Conservation (phyloP, 2,329 filamentous ascomycete species). For the Fusarium albidum region DNA sequence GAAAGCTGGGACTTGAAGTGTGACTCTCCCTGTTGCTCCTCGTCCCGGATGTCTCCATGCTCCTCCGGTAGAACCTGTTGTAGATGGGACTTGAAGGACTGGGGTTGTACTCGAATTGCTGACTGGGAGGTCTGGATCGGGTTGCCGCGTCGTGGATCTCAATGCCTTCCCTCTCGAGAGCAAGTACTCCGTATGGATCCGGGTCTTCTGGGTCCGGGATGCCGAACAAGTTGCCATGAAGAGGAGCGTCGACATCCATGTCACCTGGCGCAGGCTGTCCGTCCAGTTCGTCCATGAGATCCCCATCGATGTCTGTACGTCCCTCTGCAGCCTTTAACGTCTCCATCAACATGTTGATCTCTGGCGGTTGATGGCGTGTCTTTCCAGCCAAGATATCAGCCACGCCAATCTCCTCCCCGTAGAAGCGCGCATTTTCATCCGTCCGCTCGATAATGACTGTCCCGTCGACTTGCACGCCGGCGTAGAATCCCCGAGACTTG, state of each 20-base stretch:
- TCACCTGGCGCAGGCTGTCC: conserved; percentile 48
- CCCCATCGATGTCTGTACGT: conserved; percentile 43
- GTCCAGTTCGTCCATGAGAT: conserved; percentile 46
- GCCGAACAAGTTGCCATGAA: conserved; percentile 43
- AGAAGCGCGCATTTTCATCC: conserved; percentile 87
- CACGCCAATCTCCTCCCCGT: conserved; percentile 64
- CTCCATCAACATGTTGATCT: conserved; percentile 44
- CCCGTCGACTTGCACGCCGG: conserved; percentile 85
- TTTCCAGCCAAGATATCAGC: conserved; percentile 57
- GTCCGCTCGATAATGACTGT: conserved; percentile 83
- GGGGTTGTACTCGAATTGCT: conserved; percentile 48
- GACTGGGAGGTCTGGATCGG: conserved; percentile 44
- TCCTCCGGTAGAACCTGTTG: conserved; percentile 45
- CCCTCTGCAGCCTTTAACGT: conserved; percentile 47
- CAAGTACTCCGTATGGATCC: conserved; percentile 49
- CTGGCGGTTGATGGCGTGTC: conserved; percentile 40
- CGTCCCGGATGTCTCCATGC: conserved; percentile 28
- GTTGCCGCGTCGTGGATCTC: conserved; percentile 49
- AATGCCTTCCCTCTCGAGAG: conserved; percentile 47
- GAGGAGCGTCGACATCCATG: conserved; percentile 42
- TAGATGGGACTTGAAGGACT: conserved; percentile 48
- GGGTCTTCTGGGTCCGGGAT: conserved; percentile 49
- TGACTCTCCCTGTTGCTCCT: conserved; percentile 35
- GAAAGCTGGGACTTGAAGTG: conserved; percentile 14
- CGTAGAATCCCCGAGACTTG: conserved; percentile 87